A percentile compares a stretch with the other conserved stretches of the same genome.
Evolutionary conservation across 768 basidiomycete genomes (phyloP).

Genomic region (Kwoniella dendrophila): DNA sequence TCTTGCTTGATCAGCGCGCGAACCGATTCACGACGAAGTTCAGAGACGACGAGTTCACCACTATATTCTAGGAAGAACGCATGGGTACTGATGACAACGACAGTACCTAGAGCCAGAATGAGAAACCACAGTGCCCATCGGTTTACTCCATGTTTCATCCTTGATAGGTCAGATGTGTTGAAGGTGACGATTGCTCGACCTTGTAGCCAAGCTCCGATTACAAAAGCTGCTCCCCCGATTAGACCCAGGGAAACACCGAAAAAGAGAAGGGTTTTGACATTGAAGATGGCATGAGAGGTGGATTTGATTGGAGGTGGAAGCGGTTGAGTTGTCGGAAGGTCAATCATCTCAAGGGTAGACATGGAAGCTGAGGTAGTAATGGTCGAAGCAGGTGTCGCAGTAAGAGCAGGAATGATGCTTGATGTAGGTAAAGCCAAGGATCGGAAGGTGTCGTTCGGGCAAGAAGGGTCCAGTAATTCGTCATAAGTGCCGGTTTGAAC

Average conservation of each 20-base stretch:
- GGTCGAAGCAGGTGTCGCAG: background rate
- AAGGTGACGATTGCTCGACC: slow-evolving; percentile 44
- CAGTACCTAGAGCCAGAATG: slow-evolving; percentile 39
- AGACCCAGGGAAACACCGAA: slow-evolving; percentile 33
- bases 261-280: slow-evolving; percentile 23
- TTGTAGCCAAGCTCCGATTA: slow-evolving; percentile 44
- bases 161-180: slow-evolving; percentile 22
- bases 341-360: background rate
- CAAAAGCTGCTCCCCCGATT: slow-evolving; percentile 37
- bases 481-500: slow-evolving; percentile 48
- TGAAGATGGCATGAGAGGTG: slow-evolving; percentile 21
- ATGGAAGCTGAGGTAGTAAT: background rate
- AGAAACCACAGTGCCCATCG: slow-evolving; percentile 51
- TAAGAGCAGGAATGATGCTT: background rate
- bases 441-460: slow-evolving; percentile 43
- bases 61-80: slow-evolving; percentile 39
- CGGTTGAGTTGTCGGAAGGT: background rate
- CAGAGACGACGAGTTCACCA: slow-evolving; percentile 40
- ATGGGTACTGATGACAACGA: slow-evolving; percentile 25
- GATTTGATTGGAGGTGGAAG: slow-evolving; percentile 22
- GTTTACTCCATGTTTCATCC: slow-evolving; percentile 27
- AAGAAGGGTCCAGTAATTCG: slow-evolving; percentile 32
- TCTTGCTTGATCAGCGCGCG: slow-evolving; percentile 43
- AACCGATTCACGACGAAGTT: slow-evolving; percentile 34
- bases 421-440: slow-evolving; percentile 31